Evolutionary conservation across 352 stramenopile genomes (phyloP), one percentile per base, ranked within the genome.

Genomic region (Pythium insidiosum): DNA sequence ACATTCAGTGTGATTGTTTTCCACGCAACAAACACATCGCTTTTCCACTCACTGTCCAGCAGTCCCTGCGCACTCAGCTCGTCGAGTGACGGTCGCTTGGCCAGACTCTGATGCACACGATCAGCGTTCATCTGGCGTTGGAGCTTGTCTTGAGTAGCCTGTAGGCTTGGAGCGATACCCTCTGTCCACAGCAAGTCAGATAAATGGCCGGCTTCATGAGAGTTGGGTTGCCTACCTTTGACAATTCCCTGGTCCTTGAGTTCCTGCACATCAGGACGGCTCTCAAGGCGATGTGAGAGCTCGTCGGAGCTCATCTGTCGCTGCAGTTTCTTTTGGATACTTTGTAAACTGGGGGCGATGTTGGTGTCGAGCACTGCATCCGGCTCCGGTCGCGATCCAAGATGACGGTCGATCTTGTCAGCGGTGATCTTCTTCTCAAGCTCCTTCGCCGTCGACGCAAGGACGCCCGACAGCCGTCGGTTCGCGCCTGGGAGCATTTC

Each of bases 81-180:
- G 10, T 57, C 53, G 6, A 86, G 55, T 6, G 73, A 83, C 20
- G 79, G 79, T 7, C 79, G 76, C 36, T 84, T 85, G 13, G 57
- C 70, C 38, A 93, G 66, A n/a, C 79, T 66, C 13, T 89, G 75
- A 38, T 64, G 56, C 6, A 93, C 77, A 18, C 78, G 73, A 49
- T 93, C 80, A 0, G 73, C 68, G 25, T 86, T 79, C 22, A 93
- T 47, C 47, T 89, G 73, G 11, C 75, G 73, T 45, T 86, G 61
- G 5, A 93, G 58, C 26, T 83, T 81, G 18, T 84, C 73, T 37
- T 87, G 74, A n/a, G 73, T 88, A 6, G 77, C 75, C 61, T 90
- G 77, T 3, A 93, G 60, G 46, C 71, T 88, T 24, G 81, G 78
- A 2, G 81, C 81, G 15, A 91, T 68, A 6, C 69, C 63, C 11